Percentiles rank a stretch among this genome's conserved stretches.
These are phyloP conservation scores for Trifolium fragiferum DNA, from an alignment of 306 rosid genomes.

Conservation along the genomic window DNA sequence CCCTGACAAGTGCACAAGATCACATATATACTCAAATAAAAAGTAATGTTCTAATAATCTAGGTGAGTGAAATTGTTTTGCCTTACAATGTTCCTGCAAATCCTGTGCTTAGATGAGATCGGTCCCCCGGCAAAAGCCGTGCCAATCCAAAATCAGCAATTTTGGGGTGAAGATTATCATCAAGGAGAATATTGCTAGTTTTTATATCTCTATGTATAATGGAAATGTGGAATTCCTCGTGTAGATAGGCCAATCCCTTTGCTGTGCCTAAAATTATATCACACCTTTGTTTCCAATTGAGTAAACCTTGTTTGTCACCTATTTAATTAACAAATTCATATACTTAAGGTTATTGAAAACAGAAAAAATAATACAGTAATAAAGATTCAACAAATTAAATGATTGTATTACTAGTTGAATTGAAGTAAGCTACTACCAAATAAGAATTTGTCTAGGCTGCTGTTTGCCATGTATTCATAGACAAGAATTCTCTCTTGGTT, in stretches of 20 bases:
- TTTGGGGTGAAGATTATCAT: conserved; percentile 58
- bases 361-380: background rate
- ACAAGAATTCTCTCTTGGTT: conserved; percentile 68
- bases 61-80: conserved; percentile 6
- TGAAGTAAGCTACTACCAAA: conserved; percentile 56
- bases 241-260: conserved; percentile 68
- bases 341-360: background rate
- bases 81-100: conserved; percentile 82
- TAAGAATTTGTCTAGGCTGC: conserved; percentile 68
- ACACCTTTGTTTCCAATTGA: conserved; percentile 64
- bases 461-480: conserved; percentile 72
- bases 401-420: background rate
- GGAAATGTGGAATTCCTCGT: conserved; percentile 69
- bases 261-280: conserved; percentile 67
- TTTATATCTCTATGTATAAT: conserved; percentile 81
- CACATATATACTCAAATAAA: background rate
- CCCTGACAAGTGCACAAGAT: conserved; percentile 49
- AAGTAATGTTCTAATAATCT: background rate
- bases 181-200: conserved; percentile 66
- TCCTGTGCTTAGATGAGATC: conserved; percentile 67
- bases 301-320: conserved; percentile 57
- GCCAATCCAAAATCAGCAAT: conserved; percentile 82
- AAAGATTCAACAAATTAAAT: background rate
- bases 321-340: background rate
- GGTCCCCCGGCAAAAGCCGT: conserved; percentile 61